Percentiles rank a stretch among this genome's conserved stretches.
These are phyloP conservation scores for Viola pubescens DNA, from an alignment of 441 rosid genomes.

Conservation along the genomic window DNA sequence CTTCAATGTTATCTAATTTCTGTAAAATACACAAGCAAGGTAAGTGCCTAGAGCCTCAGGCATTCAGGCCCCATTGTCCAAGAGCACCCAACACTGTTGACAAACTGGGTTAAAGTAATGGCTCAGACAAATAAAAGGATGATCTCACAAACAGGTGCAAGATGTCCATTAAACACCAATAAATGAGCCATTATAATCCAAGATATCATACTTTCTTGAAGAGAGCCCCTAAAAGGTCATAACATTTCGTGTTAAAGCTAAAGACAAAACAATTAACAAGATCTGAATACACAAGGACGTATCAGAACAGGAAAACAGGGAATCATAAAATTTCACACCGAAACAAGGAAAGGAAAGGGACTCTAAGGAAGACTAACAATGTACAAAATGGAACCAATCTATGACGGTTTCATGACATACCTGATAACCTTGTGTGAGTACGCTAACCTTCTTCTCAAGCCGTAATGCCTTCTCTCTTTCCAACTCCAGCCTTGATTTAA, in stretches of 20 bases:
- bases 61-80: no score
- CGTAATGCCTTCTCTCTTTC: constrained; percentile 83
- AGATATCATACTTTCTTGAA: no score
- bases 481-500: constrained; percentile 62
- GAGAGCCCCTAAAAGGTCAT: no score
- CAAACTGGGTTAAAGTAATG: no score
- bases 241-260: no score
- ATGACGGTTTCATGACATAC: constrained; percentile 27
- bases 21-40: no score
- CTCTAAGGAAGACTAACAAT: neutral
- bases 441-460: constrained; percentile 73
- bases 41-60: no score
- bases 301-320: neutral
- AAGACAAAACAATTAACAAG: no score
- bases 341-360: neutral
- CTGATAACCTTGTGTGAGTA: constrained; percentile 93
- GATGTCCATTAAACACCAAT: neutral
- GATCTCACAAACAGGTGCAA: neutral
- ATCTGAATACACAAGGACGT: no score
- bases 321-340: neutral
- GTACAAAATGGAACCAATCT: neutral
- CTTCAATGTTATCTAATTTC: no score
- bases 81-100: no score
- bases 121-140: neutral
- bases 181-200: no score